Evolutionary conservation across 345 rosid species (phyloP).

Genomic region (Bruguiera gymnorhiza): DNA sequence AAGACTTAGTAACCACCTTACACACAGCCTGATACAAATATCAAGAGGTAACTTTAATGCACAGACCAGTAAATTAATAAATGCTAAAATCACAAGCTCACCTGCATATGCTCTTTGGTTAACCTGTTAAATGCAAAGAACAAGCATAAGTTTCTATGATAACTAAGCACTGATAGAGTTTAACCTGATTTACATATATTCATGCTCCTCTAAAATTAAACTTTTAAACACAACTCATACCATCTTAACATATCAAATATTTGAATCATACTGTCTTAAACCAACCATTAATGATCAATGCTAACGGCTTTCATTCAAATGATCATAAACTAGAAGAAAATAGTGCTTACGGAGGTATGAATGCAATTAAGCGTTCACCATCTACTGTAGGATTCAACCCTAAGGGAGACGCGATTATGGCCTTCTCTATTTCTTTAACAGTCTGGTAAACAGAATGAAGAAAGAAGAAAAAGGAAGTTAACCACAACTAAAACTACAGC

Average conservation of each 20-base stretch:
- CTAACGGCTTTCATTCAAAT: not conserved
- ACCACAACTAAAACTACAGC: not conserved
- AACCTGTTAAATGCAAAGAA: constrained; percentile 47
- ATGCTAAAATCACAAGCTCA: constrained; percentile 19
- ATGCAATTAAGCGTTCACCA: constrained; percentile 75
- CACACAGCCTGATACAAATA: constrained; percentile 58
- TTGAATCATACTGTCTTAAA: too few relatives aligned
- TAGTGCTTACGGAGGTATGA: constrained; percentile 70
- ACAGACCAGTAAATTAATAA: too few relatives aligned
- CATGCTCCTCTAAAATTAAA: too few relatives aligned
- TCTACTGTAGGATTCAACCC: constrained; percentile 85
- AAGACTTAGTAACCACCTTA: constrained; percentile 78
- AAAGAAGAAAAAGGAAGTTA: constrained; percentile 1
- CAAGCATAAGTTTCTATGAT: not conserved
- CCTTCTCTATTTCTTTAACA: constrained; percentile 70
- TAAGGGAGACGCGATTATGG: constrained; percentile 81
- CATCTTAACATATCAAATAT: too few relatives aligned
- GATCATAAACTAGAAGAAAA: not conserved
- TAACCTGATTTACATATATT: not conserved
- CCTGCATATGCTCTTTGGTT: constrained; percentile 90
- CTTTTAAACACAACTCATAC: too few relatives aligned
- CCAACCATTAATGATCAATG: too few relatives aligned
- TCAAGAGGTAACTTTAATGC: not conserved
- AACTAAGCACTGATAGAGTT: not conserved
- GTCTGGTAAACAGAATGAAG: constrained; percentile 45